phyloP scores from a whole-genome alignment of 1,139 yeast species.

The Suhomyces choctaworum region DNA sequence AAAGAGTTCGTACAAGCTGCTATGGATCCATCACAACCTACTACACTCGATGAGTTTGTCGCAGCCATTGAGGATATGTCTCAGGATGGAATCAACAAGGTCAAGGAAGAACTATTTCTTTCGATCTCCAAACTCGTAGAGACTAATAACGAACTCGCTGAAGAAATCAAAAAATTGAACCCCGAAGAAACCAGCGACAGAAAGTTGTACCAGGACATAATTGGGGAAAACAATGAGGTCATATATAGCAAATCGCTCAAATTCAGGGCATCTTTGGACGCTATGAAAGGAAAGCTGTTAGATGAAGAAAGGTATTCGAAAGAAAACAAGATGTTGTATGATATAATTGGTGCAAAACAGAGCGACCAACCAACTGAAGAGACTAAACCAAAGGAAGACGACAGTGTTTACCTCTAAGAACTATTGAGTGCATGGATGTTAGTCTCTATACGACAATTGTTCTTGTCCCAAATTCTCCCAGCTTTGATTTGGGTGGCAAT shows the following conservation, averaged over 20 bases:
- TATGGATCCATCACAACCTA: constrained; percentile 22
- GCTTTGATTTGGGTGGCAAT: no score
- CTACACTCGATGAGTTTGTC: constrained; percentile 29
- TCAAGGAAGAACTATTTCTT: constrained; percentile 26
- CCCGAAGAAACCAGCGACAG: constrained; percentile 5
- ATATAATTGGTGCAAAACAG: constrained; percentile 1
- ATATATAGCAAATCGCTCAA: constrained; percentile 15
- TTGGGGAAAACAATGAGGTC: constrained; percentile 36
- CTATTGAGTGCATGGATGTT: not conserved
- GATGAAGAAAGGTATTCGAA: constrained; percentile 1
- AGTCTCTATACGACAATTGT: no score
- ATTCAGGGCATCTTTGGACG: constrained; percentile 3
- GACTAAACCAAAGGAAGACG: constrained; percentile 1
- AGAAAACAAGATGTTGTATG: constrained; percentile 1
- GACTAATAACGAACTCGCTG: constrained; percentile 31
- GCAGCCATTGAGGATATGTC: constrained; percentile 37
- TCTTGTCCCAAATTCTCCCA: no score
- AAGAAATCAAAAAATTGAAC: constrained; percentile 26
- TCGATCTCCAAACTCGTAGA: constrained; percentile 33
- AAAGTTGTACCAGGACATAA: constrained; percentile 21
- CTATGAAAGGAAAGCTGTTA: constrained; percentile 7
- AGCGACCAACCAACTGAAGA: constrained; percentile 11
- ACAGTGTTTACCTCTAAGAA: not conserved
- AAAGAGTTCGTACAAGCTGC: not conserved
- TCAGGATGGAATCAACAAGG: constrained; percentile 29